Percentiles rank a stretch among this genome's conserved stretches.
Conservation (phyloP, 2,329 filamentous ascomycete genomes). For the Ilyonectria mors-panacis region DNA sequence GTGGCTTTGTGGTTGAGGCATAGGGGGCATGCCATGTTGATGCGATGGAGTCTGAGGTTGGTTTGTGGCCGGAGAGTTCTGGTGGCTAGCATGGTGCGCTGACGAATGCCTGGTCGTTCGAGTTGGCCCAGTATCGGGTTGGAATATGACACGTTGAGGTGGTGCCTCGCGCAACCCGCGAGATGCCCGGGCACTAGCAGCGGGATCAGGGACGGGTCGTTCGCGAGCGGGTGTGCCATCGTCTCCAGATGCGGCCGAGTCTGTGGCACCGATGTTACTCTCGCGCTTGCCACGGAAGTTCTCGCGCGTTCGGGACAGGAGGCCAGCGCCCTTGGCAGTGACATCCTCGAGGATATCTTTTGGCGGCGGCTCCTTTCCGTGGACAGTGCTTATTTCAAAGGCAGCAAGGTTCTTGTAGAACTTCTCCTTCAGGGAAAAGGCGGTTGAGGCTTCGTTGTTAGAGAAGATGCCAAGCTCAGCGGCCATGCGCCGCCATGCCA, state of each 20-base stretch:
- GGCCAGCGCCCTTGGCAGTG: constrained; percentile 85
- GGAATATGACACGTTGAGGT: constrained; percentile 86
- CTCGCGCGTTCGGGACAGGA: constrained; percentile 84
- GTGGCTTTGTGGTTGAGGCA: constrained; percentile 49
- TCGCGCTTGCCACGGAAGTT: constrained; percentile 74
- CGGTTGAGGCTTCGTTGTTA: constrained; percentile 84
- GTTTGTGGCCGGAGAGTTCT: constrained; percentile 47
- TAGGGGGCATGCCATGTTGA: constrained; percentile 51
- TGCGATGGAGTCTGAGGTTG: constrained; percentile 52
- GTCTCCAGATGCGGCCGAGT: constrained; percentile 72
- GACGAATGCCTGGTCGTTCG: constrained; percentile 74
- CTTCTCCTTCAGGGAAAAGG: constrained; percentile 87
- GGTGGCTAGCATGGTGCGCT: constrained; percentile 57
- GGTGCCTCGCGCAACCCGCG: constrained; percentile 85
- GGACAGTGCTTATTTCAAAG: constrained; percentile 85
- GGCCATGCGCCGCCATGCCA: constrained; percentile 87
- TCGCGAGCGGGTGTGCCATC: constrained; percentile 72
- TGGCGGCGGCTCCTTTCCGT: constrained; percentile 86
- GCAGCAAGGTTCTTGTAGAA: constrained; percentile 93
- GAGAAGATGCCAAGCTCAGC: constrained; percentile 82
- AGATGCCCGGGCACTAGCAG: constrained; percentile 71
- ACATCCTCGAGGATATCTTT: constrained; percentile 91
- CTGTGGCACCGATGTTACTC: constrained; percentile 66
- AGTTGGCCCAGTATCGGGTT: constrained; percentile 80
- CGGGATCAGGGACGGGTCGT: constrained; percentile 64